A percentile compares a stretch with the other conserved stretches of the same genome.
Conservation (phyloP, 2,329 filamentous ascomycete genomes). For the Cercospora sojina region DNA sequence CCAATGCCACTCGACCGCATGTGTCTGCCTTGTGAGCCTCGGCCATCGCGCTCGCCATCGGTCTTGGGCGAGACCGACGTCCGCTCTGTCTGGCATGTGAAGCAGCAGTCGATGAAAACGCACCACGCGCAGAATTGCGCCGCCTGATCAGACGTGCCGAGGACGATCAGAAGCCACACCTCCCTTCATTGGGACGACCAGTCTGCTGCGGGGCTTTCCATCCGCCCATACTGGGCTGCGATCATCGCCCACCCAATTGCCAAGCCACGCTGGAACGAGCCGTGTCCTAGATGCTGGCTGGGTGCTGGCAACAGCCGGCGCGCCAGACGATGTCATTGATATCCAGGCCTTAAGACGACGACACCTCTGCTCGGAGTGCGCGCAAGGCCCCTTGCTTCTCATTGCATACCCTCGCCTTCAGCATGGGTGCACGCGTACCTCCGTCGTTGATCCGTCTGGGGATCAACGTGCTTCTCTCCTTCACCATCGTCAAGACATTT, state of each 20-base stretch:
- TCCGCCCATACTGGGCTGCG: conserved; percentile 8
- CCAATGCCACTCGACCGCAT: neutral
- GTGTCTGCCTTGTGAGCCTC: conserved; percentile 14
- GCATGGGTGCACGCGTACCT: conserved; percentile 12
- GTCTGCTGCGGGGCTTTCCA: conserved; percentile 14
- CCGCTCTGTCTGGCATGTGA: conserved; percentile 6
- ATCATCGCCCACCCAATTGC: conserved; percentile 9
- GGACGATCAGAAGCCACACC: conserved; percentile 8
- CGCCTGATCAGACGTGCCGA: conserved; percentile 13
- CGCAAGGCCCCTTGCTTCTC: neutral
- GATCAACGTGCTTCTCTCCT: conserved; percentile 7
- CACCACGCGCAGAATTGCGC: conserved; percentile 9
- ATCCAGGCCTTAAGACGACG: conserved; percentile 11
- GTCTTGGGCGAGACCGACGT: neutral
- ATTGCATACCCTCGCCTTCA: neutral
- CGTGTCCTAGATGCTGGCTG: neutral
- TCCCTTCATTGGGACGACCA: conserved; percentile 11
- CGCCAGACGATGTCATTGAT: conserved; percentile 17
- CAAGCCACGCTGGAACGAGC: conserved; percentile 16
- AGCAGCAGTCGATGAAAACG: neutral
- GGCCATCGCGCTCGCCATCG: conserved; percentile 13
- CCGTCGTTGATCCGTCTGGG: conserved; percentile 14
- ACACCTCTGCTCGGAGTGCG: neutral
- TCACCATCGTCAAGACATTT: conserved; percentile 11
- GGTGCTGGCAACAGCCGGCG: conserved; percentile 6